Percentiles rank a stretch among this genome's conserved stretches.
phyloP scores from a whole-genome alignment of 1,139 yeast genomes.

The Scheffersomyces illinoinensis region DNA sequence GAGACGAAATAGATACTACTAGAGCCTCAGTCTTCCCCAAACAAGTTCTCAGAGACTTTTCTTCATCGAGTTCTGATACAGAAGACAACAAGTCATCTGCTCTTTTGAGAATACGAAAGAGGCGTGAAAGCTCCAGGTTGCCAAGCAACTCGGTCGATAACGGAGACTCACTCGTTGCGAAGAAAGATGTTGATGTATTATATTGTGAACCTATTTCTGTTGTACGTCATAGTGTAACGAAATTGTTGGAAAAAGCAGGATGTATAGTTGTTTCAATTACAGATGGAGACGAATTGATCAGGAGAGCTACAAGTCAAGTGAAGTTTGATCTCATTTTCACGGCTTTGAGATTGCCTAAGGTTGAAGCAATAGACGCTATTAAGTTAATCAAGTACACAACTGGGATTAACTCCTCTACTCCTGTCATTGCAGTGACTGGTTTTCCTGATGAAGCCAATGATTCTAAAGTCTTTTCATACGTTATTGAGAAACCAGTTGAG shows the following conservation, averaged over 20 bases:
- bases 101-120: slow-evolving; percentile 53
- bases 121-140: slow-evolving; percentile 53
- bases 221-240: slow-evolving; percentile 67
- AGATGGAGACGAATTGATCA: slow-evolving; percentile 79
- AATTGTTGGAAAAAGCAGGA: slow-evolving; percentile 67
- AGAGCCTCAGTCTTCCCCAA: slow-evolving; percentile 28
- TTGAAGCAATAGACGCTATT: slow-evolving; percentile 74
- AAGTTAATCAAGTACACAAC: slow-evolving; percentile 75
- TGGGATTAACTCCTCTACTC: slow-evolving; percentile 74
- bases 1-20: slow-evolving; percentile 35
- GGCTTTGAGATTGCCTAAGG: slow-evolving; percentile 66
- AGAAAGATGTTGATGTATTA: slow-evolving; percentile 59
- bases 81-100: slow-evolving; percentile 61
- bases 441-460: slow-evolving; percentile 66
- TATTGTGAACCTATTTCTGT: slow-evolving; percentile 89
- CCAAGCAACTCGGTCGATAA: slow-evolving; percentile 17
- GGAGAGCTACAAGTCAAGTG: slow-evolving; percentile 81
- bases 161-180: slow-evolving; percentile 6
- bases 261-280: slow-evolving; percentile 80
- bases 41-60: slow-evolving; percentile 43
- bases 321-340: slow-evolving; percentile 83
- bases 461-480: slow-evolving; percentile 63
- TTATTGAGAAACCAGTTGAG: slow-evolving; percentile 76
- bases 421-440: slow-evolving; percentile 76
- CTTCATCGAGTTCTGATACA: slow-evolving; percentile 70